A percentile compares a stretch with the other conserved stretches of the same genome.
phyloP scores from a whole-genome alignment of 805 yeast genomes.

The Wickerhamiella parazyma region DNA sequence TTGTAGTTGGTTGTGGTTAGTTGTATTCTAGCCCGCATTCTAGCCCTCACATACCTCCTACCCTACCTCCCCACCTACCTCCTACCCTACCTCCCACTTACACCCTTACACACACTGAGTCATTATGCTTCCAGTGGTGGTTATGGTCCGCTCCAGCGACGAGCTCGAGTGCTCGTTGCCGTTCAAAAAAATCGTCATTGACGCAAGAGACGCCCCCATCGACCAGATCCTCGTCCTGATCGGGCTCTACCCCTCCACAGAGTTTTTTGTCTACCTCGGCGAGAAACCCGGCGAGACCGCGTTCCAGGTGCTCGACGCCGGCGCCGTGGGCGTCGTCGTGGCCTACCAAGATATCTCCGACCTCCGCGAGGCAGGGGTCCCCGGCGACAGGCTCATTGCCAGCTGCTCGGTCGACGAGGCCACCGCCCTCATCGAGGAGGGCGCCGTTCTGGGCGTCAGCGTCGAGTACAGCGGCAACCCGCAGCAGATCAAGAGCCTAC shows the following conservation, averaged over 20 bases:
- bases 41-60: no score
- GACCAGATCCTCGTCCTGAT: slow-evolving; percentile 9
- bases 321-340: slow-evolving; percentile 38
- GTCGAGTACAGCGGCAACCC: slow-evolving; percentile 5
- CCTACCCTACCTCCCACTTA: no score
- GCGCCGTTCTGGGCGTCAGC: slow-evolving; percentile 15
- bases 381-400: slow-evolving; percentile 34
- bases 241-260: slow-evolving; percentile 14
- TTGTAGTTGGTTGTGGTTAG: no score
- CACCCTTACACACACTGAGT: neutral
- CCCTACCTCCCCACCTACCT: no score
- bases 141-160: slow-evolving; percentile 1
- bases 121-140: slow-evolving; percentile 8
- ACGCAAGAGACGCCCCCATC: slow-evolving; percentile 4
- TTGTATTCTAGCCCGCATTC: no score
- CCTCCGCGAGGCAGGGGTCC: slow-evolving; percentile 37
- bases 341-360: slow-evolving; percentile 22
- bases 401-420: slow-evolving; percentile 10
- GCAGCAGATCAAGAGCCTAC: slow-evolving; percentile 9
- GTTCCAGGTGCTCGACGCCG: slow-evolving; percentile 45
- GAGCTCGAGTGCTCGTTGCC: slow-evolving; percentile 7
- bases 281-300: slow-evolving; percentile 31
- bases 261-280: slow-evolving; percentile 18
- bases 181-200: slow-evolving; percentile 3
- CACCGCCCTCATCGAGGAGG: slow-evolving; percentile 2